Evolutionary conservation across 306 rosid species (phyloP), one percentile per base, ranked within the genome.

Genomic region (Vigna radiata): DNA sequence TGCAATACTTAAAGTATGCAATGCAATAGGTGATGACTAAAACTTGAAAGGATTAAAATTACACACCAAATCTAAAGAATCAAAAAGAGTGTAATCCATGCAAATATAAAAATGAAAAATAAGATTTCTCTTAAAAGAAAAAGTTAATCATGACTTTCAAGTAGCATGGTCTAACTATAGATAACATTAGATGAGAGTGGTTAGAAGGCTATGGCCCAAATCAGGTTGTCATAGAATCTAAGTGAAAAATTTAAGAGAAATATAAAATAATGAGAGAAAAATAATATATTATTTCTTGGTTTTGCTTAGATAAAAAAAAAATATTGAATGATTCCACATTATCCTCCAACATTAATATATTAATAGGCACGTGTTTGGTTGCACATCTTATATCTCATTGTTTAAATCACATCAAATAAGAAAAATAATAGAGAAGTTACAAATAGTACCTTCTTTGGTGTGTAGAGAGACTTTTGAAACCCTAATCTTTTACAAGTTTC

Each of bases 201-300:
- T 48, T 76, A 63, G 47, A 50, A 2, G 37, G 70, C 19, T 27
- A 70, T 58, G 63, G 52, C 70, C 70, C 63, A 47, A 67, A 76
- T 74, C 19, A 39, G 65, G 89, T 69, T 76, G 59, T 18, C 78
- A 72, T 65, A 53, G 64, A 69, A 65, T 77, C 80, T 52, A 70
- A 58, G 65, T 37, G 9, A 29, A 52, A 14, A 56, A 6, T 37
- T 41, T 16, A 77, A 67, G 48, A 68, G 39, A 69, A 43, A 5
- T 27, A 33, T 33, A 52, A 84, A 62, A 50, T 64, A 52, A 25
- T 14, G n/a, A 69, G 41, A 70, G 43, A 16, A 61, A 48, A 66
- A 46, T 52, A 39, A 36, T 21, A 53, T 54, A 23, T 8, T 31
- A 11, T 46, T 21, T 41, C 68, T 72, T 58, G 5, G 7, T 58